Conservation (phyloP, 1,284 basidiomycete genomes). For the Mycena sp. region DNA sequence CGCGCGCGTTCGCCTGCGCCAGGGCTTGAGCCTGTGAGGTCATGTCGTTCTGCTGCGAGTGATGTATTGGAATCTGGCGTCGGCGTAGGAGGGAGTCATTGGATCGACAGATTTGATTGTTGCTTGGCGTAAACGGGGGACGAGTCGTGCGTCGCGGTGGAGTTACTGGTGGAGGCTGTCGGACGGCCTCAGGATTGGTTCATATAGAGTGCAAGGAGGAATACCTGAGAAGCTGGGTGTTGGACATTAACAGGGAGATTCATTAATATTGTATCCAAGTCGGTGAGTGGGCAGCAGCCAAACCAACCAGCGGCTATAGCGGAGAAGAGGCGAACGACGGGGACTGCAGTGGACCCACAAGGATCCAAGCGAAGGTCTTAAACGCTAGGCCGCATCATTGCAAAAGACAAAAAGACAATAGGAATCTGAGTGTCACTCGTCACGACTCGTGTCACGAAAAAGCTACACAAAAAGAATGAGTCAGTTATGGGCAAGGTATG, state of each 20-base stretch:
- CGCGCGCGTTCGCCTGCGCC: slow-evolving; percentile 20
- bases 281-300: neutral
- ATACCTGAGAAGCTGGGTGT: slow-evolving; percentile 15
- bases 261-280: slow-evolving; percentile 21
- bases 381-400: slow-evolving; percentile 14
- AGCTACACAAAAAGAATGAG: slow-evolving; percentile 18
- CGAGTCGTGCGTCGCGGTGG: slow-evolving; percentile 10
- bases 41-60: neutral
- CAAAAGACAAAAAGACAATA: slow-evolving; percentile 30
- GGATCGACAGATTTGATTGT: neutral
- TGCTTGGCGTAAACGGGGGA: slow-evolving; percentile 13
- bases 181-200: neutral
- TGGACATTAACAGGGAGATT: slow-evolving; percentile 21
- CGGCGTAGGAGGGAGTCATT: slow-evolving; percentile 9
- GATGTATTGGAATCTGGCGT: slow-evolving; percentile 1
- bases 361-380: slow-evolving; percentile 20
- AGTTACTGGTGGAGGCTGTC: slow-evolving; percentile 20
- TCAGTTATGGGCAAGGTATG: slow-evolving; percentile 1
- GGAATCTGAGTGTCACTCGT: slow-evolving; percentile 7
- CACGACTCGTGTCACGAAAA: slow-evolving; percentile 4
- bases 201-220: neutral
- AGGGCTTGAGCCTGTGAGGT: slow-evolving; percentile 6
- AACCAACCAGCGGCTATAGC: slow-evolving; percentile 22
- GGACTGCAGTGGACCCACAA: slow-evolving; percentile 21
- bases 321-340: neutral